Percentiles rank a stretch among this genome's conserved stretches.
Conservation (phyloP, 768 basidiomycete species). For the Tremella yokohamensis region DNA sequence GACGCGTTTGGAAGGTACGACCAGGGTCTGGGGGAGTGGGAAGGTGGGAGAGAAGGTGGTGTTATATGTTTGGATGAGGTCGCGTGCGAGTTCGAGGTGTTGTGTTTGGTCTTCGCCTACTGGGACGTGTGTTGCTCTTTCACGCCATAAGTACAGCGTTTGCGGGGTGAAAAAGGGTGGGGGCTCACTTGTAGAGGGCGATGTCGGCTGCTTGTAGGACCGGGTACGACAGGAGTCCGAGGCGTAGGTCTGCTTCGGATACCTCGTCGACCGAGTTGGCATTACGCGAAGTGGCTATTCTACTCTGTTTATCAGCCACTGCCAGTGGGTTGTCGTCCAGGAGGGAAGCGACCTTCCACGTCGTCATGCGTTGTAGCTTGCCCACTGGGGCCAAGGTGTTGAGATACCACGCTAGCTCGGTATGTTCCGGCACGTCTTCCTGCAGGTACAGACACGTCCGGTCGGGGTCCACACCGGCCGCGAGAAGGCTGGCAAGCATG, state of each 20-base stretch:
- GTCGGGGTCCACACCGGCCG: constrained; percentile 76
- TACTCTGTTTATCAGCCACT: constrained; percentile 56
- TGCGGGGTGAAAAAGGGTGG: constrained; percentile 5
- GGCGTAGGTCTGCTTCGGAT: constrained; percentile 74
- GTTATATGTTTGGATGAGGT: constrained; percentile 80
- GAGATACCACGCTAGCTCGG: constrained; percentile 85
- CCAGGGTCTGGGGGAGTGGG: constrained; percentile 66
- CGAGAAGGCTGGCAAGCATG: constrained; percentile 76
- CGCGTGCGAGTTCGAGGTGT: constrained; percentile 82
- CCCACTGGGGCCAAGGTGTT: constrained; percentile 80
- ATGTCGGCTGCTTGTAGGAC: constrained; percentile 92
- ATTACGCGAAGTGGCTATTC: constrained; percentile 70
- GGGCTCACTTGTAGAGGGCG: constrained; percentile 69
- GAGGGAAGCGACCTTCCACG: constrained; percentile 73
- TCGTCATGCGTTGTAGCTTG: constrained; percentile 83
- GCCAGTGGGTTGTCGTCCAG: neutral
- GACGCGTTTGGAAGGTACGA: constrained; percentile 73
- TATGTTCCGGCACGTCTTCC: constrained; percentile 79
- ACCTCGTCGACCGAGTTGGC: constrained; percentile 67
- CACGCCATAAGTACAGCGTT: neutral
- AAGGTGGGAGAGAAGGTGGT: constrained; percentile 65
- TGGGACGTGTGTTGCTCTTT: constrained; percentile 84
- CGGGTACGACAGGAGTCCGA: constrained; percentile 87
- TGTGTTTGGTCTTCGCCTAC: constrained; percentile 96
- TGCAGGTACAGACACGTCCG: constrained; percentile 77